Conservation (phyloP, 2,329 filamentous ascomycete genomes). For the Ceratocystis cubensis region DNA sequence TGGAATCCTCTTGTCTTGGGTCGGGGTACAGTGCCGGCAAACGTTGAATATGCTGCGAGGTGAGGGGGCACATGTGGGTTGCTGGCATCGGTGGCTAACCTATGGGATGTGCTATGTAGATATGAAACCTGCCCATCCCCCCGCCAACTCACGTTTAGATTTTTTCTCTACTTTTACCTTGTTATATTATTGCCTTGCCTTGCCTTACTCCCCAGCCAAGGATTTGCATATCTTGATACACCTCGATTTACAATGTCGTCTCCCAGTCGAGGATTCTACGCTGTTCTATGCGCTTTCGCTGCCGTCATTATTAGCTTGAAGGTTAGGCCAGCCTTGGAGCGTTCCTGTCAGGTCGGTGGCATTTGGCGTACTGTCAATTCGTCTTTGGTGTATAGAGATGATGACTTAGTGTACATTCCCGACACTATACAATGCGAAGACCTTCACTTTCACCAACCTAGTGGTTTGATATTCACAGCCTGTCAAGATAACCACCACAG, state of each 20-base stretch:
- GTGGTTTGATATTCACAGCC: slow-evolving; percentile 41
- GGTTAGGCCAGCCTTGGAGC: slow-evolving; percentile 14
- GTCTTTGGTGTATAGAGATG: slow-evolving; percentile 22
- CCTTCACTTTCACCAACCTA: slow-evolving; percentile 40
- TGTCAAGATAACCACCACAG: slow-evolving; percentile 36
- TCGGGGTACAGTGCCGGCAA: no score
- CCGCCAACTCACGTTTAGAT: neutral
- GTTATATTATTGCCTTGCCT: neutral
- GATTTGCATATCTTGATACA: neutral
- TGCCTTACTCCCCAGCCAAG: neutral
- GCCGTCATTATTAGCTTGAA: neutral
- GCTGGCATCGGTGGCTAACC: neutral
- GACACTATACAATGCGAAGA: slow-evolving; percentile 49
- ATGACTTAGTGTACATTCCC: slow-evolving; percentile 33
- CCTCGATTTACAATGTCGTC: neutral
- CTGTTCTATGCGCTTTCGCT: slow-evolving; percentile 2
- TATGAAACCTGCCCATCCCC: neutral
- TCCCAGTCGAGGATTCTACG: neutral
- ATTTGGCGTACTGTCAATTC: slow-evolving; percentile 25
- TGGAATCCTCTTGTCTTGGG: no score
- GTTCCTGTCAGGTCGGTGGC: slow-evolving; percentile 24
- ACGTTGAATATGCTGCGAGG: neutral
- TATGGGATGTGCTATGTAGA: neutral
- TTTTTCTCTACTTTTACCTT: neutral
- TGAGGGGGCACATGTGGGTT: neutral